phyloP scores from a whole-genome alignment of 345 rosid species.

The Cochlearia excelsa region DNA sequence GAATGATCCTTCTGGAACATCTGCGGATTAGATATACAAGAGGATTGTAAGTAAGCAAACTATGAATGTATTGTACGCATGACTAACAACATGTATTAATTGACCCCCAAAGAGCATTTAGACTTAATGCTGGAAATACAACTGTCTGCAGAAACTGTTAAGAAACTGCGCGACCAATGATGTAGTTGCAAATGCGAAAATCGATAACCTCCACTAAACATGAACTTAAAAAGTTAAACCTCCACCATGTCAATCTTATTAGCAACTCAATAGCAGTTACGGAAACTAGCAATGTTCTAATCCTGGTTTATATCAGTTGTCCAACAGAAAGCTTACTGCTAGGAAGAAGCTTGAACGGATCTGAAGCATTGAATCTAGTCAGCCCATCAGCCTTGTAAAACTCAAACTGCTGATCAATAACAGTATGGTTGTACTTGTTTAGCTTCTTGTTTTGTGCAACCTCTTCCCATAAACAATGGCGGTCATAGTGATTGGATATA shows the following conservation, averaged over 20 bases:
- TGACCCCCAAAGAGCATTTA: slow-evolving; percentile 2
- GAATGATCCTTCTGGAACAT: slow-evolving; percentile 98
- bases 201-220: not conserved
- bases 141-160: slow-evolving; percentile 3
- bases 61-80: slow-evolving; percentile 6
- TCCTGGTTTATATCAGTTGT: slow-evolving; percentile 7
- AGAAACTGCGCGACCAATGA: not conserved
- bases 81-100: slow-evolving; percentile 1
- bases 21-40: slow-evolving; percentile 40
- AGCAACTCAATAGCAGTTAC: slow-evolving; percentile 1
- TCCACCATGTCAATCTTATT: not conserved
- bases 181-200: not conserved
- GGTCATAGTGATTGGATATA: slow-evolving; percentile 91
- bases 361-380: slow-evolving; percentile 65
- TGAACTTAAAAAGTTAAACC: slow-evolving; percentile 6
- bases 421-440: slow-evolving; percentile 88
- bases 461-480: slow-evolving; percentile 98
- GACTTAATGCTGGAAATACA: slow-evolving; percentile 3
- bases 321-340: slow-evolving; percentile 60
- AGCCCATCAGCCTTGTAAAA: slow-evolving; percentile 90
- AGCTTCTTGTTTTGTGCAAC: slow-evolving; percentile 89
- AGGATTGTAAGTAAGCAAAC: slow-evolving; percentile 7
- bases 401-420: slow-evolving; percentile 76
- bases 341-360: slow-evolving; percentile 84
- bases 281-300: slow-evolving; percentile 6